phyloP scores from a whole-genome alignment of 2,329 filamentous ascomycete genomes.

The Aciculosporium take region DNA sequence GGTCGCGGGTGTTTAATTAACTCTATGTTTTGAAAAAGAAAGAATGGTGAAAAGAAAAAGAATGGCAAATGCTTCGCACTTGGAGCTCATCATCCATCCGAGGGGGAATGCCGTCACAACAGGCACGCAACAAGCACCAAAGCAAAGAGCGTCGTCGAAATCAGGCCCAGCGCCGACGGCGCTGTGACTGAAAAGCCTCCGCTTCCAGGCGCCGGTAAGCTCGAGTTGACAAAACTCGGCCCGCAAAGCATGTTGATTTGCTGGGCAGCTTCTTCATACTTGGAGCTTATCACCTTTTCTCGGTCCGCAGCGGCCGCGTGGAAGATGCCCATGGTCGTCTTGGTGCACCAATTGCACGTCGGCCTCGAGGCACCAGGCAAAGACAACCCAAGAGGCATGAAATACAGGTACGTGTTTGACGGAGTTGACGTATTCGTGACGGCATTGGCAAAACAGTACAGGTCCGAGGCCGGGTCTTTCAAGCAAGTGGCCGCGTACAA shows the following conservation, averaged over 20 bases:
- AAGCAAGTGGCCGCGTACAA: slow-evolving; percentile 74
- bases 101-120: slow-evolving; percentile 8
- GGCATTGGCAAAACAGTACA: slow-evolving; percentile 74
- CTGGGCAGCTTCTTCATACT: slow-evolving; percentile 57
- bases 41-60: too few species aligned
- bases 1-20: too few species aligned
- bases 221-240: slow-evolving; percentile 40
- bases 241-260: slow-evolving; percentile 57
- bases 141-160: slow-evolving; percentile 8
- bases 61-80: neutral
- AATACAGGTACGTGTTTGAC: slow-evolving; percentile 70
- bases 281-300: slow-evolving; percentile 49
- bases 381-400: slow-evolving; percentile 61
- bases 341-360: slow-evolving; percentile 61
- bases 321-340: slow-evolving; percentile 71
- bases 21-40: too few species aligned
- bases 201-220: slow-evolving; percentile 26
- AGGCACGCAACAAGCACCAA: slow-evolving; percentile 9
- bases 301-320: slow-evolving; percentile 52
- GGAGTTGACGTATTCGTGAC: slow-evolving; percentile 60
- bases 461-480: slow-evolving; percentile 45
- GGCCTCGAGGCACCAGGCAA: slow-evolving; percentile 56
- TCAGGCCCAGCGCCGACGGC: slow-evolving; percentile 7
- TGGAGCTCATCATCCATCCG: neutral
- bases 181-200: slow-evolving; percentile 7